Percentiles rank a stretch among this genome's conserved stretches.
These are phyloP conservation scores for Fagopyrum homotropicum DNA, from an alignment of 148 eudicot genomes.

Conservation along the genomic window DNA sequence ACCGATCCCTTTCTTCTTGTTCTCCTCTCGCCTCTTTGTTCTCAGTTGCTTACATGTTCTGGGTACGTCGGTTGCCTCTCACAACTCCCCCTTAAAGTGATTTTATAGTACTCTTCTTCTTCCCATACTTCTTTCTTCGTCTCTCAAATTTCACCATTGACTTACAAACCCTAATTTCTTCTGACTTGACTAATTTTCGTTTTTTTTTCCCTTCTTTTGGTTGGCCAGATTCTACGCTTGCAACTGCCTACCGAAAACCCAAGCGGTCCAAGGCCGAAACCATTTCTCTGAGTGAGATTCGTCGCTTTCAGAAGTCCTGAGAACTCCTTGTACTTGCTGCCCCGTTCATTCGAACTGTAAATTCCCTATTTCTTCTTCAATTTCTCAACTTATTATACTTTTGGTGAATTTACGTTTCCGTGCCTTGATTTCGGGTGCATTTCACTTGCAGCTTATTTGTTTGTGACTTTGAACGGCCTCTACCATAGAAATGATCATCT, in stretches of 20 bases:
- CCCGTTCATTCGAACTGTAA: slow-evolving; percentile 29
- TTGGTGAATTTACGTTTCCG: neutral
- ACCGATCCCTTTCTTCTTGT: too few species aligned
- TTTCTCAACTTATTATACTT: neutral
- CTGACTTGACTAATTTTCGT: neutral
- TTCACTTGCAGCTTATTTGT: neutral
- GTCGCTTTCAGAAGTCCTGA: slow-evolving; percentile 12
- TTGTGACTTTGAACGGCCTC: neutral
- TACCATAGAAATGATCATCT: too few species aligned
- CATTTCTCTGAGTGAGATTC: slow-evolving; percentile 17
- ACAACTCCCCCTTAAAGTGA: too few species aligned
- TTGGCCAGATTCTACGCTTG: neutral
- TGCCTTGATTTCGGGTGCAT: slow-evolving; percentile 6
- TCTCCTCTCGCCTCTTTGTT: too few species aligned
- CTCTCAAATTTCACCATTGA: neutral
- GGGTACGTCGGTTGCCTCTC: too few species aligned
- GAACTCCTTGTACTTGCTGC: slow-evolving; percentile 20
- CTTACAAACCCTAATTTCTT: slow-evolving; percentile 10
- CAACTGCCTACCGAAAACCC: neutral
- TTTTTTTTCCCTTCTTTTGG: neutral
- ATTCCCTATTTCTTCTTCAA: neutral
- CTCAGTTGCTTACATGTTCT: too few species aligned
- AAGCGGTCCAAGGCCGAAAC: slow-evolving; percentile 3
- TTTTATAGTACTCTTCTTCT: neutral
- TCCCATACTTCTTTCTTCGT: neutral